Conservation (phyloP, 352 stramenopile genomes). For the Phytophthora ramorum region DNA sequence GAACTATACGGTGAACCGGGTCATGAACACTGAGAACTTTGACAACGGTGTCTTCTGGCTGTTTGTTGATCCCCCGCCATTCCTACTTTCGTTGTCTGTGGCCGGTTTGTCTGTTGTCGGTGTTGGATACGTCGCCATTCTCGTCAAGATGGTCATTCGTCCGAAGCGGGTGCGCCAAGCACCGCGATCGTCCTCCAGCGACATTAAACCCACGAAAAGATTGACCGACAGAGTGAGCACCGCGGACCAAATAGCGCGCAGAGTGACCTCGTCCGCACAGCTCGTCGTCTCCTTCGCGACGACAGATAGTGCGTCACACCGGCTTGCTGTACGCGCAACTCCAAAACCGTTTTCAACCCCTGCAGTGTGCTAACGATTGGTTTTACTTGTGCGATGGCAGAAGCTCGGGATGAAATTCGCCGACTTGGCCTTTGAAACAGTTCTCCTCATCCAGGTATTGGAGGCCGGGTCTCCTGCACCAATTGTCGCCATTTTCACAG, state of each 20-base stretch:
- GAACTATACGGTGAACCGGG: conserved; percentile 32
- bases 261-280: conserved; percentile 23
- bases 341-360: background rate
- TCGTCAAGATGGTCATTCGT: conserved; percentile 19
- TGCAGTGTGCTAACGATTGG: background rate
- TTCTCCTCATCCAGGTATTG: conserved; percentile 31
- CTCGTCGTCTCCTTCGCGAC: conserved; percentile 1
- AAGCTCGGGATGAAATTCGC: conserved; percentile 35
- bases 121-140: conserved; percentile 18
- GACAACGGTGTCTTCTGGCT: conserved; percentile 46
- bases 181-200: background rate
- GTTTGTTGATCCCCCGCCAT: conserved; percentile 24
- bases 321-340: conserved; percentile 10
- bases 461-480: conserved; percentile 22
- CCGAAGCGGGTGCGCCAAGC: conserved; percentile 13
- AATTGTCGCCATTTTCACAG: conserved; percentile 30
- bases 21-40: conserved; percentile 40
- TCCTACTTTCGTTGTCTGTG: conserved; percentile 17
- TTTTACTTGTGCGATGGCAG: conserved; percentile 11
- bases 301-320: conserved; percentile 8
- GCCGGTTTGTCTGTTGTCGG: conserved; percentile 21
- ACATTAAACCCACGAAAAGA: background rate
- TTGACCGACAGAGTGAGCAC: background rate
- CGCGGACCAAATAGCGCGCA: conserved; percentile 2
- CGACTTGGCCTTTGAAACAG: conserved; percentile 27